phyloP scores from a whole-genome alignment of 345 rosid genomes.

The Populus davidiana region DNA sequence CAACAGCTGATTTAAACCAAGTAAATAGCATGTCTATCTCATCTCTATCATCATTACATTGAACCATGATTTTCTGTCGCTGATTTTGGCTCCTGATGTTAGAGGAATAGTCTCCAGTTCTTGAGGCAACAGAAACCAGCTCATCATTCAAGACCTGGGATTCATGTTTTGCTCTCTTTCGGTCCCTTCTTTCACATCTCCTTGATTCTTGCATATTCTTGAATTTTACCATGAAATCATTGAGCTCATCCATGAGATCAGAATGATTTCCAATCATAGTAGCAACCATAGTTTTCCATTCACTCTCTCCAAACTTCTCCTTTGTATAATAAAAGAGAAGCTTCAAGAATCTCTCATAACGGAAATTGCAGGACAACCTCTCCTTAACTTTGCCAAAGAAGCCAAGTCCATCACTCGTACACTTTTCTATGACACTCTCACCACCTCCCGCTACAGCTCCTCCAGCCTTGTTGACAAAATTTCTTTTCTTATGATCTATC shows the following conservation, averaged over 20 bases:
- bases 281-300: neutral
- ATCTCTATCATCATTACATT: conserved; percentile 23
- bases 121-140: neutral
- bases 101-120: too few relatives aligned
- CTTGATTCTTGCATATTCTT: neutral
- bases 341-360: neutral
- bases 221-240: neutral
- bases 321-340: neutral
- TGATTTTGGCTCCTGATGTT: neutral
- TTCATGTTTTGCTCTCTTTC: neutral
- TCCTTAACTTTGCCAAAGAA: neutral
- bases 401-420: neutral
- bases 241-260: neutral
- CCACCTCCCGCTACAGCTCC: neutral
- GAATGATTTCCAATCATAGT: neutral
- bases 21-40: conserved; percentile 18
- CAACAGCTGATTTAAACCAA: neutral
- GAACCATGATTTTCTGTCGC: conserved; percentile 1
- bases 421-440: neutral
- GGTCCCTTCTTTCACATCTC: neutral
- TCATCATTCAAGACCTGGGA: conserved; percentile 23
- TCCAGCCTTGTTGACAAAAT: neutral
- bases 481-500: neutral
- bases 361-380: neutral
- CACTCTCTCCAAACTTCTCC: neutral